Conservation (phyloP, 2,329 filamentous ascomycete genomes). For the Phyllosticta capitalensis region DNA sequence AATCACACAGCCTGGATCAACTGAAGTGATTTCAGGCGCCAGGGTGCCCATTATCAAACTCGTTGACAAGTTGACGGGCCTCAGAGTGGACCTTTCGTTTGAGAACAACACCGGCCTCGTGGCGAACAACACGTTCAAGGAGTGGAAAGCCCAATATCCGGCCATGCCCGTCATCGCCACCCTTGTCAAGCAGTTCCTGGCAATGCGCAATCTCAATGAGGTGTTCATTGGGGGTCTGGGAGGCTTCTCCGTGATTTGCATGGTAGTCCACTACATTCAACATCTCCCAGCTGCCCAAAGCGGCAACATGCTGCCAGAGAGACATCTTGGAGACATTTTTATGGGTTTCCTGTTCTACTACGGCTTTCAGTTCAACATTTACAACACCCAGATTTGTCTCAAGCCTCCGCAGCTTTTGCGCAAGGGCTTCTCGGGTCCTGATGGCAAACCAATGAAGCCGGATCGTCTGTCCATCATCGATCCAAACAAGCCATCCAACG, state of each 20-base stretch:
- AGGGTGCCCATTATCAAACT: constrained; percentile 92
- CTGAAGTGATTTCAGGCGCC: constrained; percentile 63
- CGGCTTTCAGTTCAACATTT: constrained; percentile 68
- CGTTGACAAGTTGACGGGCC: constrained; percentile 62
- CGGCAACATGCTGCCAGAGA: constrained; percentile 46
- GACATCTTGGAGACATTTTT: constrained; percentile 70
- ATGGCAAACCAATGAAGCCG: constrained; percentile 20
- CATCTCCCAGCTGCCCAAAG: constrained; percentile 63
- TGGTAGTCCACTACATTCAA: constrained; percentile 83
- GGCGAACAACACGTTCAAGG: constrained; percentile 69
- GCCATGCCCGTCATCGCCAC: constrained; percentile 80
- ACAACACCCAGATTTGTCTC: constrained; percentile 62
- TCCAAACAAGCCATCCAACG: constrained; percentile 75
- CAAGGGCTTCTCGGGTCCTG: constrained; percentile 43
- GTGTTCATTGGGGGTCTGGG: constrained; percentile 85
- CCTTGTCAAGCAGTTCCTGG: constrained; percentile 82
- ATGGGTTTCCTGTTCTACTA: constrained; percentile 87
- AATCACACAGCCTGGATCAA: constrained; percentile 48
- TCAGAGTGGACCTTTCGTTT: constrained; percentile 90
- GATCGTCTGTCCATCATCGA: constrained; percentile 81
- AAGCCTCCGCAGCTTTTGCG: constrained; percentile 63
- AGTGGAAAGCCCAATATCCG: constrained; percentile 72
- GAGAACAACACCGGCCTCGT: constrained; percentile 77
- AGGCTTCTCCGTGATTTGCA: constrained; percentile 87
- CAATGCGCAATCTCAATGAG: constrained; percentile 85